These are phyloP conservation scores for Colletotrichum phormii DNA, from an alignment of 2,329 filamentous ascomycete genomes.

Conservation along the genomic window DNA sequence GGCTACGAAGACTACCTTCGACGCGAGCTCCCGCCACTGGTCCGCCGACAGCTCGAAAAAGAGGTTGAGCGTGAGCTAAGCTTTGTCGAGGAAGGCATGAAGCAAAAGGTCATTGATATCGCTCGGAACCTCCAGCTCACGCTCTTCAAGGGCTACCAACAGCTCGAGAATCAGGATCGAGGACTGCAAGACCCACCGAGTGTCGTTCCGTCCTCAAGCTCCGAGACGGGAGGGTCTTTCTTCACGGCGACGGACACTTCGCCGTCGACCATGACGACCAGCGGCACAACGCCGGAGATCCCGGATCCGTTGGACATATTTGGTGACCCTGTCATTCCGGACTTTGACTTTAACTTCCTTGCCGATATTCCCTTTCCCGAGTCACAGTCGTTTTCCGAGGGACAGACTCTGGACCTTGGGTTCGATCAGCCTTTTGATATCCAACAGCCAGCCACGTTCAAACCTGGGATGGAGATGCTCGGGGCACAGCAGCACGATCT, in stretches of 20 bases:
- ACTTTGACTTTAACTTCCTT: slow-evolving; percentile 26
- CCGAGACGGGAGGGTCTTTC: background rate
- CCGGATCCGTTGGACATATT: slow-evolving; percentile 31
- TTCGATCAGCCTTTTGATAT: background rate
- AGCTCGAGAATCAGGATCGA: slow-evolving; percentile 26
- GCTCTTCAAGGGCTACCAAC: slow-evolving; percentile 39
- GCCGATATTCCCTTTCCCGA: background rate
- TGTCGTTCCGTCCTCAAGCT: background rate
- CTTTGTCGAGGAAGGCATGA: slow-evolving; percentile 42
- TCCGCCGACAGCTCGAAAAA: slow-evolving; percentile 46
- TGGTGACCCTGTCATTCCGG: slow-evolving; percentile 5
- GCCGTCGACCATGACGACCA: slow-evolving; percentile 28
- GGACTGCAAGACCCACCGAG: background rate
- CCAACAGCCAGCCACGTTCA: background rate
- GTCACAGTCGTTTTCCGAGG: background rate
- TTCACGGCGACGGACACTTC: slow-evolving; percentile 9
- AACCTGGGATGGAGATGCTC: slow-evolving; percentile 9
- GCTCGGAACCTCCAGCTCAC: slow-evolving; percentile 38
- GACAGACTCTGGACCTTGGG: background rate
- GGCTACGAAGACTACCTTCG: slow-evolving; percentile 44
- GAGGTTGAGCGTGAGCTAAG: slow-evolving; percentile 42
- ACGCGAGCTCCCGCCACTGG: slow-evolving; percentile 46
- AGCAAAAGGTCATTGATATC: slow-evolving; percentile 40
- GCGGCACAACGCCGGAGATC: slow-evolving; percentile 21
- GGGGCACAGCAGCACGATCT: background rate